Conservation (phyloP, 148 eudicot species). For the Diospyros kaki region DNA sequence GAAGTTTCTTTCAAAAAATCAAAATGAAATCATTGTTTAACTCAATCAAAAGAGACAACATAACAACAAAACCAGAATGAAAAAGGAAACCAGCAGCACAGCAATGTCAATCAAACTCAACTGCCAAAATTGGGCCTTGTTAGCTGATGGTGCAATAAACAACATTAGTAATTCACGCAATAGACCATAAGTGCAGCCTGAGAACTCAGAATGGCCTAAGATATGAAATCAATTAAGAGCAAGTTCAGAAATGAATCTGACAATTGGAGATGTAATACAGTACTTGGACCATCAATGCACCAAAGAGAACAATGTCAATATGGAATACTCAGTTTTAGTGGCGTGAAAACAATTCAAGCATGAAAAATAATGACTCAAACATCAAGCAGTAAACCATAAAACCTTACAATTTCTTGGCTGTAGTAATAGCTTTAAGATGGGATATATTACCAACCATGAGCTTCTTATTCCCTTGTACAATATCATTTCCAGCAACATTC, state of each 20-base stretch:
- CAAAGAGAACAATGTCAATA: background rate
- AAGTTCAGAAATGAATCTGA: background rate
- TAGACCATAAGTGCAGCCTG: background rate
- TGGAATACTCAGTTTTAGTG: background rate
- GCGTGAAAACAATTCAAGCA: background rate
- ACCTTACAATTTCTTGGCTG: background rate
- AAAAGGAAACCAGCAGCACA: background rate
- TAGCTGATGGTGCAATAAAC: background rate
- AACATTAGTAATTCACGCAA: background rate
- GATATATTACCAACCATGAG: slow-evolving; percentile 65
- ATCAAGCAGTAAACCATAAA: background rate
- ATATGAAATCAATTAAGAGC: background rate
- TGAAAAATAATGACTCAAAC: background rate
- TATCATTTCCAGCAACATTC: slow-evolving; percentile 82
- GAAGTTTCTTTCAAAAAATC: background rate
- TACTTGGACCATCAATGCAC: background rate
- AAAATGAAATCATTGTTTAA: background rate
- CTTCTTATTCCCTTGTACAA: slow-evolving; percentile 91
- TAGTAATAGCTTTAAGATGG: background rate
- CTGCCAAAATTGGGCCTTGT: background rate
- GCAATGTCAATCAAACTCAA: background rate
- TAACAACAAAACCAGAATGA: no score
- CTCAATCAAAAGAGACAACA: no score
- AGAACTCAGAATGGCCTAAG: background rate
- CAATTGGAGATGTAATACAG: background rate